A percentile compares a stretch with the other conserved stretches of the same genome.
phyloP scores from a whole-genome alignment of 2,329 filamentous ascomycete genomes.

The Fusarium poae region DNA sequence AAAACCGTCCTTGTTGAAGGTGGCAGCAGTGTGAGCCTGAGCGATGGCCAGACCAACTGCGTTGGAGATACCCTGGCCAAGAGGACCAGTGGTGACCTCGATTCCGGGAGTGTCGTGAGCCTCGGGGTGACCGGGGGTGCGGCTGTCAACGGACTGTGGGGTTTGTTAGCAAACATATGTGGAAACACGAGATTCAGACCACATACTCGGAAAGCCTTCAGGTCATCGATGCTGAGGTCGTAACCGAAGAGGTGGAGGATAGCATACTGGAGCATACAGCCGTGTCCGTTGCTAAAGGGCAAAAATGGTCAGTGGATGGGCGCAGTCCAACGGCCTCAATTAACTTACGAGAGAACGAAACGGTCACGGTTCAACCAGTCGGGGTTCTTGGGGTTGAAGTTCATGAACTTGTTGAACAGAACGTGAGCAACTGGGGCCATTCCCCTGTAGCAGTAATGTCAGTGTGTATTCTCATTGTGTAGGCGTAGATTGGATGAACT shows the following conservation, averaged over 20 bases:
- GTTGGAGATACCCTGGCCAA: slow-evolving; percentile 97
- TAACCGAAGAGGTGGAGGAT: slow-evolving; percentile 98
- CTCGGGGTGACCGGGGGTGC: slow-evolving; percentile 96
- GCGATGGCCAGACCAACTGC: slow-evolving; percentile 98
- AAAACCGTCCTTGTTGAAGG: slow-evolving; percentile 97
- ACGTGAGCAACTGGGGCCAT: slow-evolving; percentile 97
- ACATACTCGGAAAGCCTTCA: slow-evolving; percentile 96
- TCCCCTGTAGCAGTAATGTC: slow-evolving; percentile 63
- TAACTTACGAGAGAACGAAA: slow-evolving; percentile 96
- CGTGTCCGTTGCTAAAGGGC: slow-evolving; percentile 87
- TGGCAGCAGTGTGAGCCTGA: slow-evolving; percentile 88
- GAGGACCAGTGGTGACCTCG: slow-evolving; percentile 97
- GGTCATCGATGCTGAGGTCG: slow-evolving; percentile 84
- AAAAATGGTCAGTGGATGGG: slow-evolving; percentile 31
- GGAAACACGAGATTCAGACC: background rate
- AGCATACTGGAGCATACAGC: slow-evolving; percentile 99
- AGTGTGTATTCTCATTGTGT: slow-evolving; percentile 46
- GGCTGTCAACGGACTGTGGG: slow-evolving; percentile 69
- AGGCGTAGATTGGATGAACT: slow-evolving; percentile 51
- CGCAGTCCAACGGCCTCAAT: background rate
- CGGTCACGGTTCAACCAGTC: slow-evolving; percentile 97
- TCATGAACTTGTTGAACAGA: slow-evolving; percentile 99
- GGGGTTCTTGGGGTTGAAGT: slow-evolving; percentile 99
- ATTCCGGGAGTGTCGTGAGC: slow-evolving; percentile 95
- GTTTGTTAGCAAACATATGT: slow-evolving; percentile 18